Evolutionary conservation across 371 early-diverging fungal species (phyloP).

Genomic region (Apophysomyces ossiformis): DNA sequence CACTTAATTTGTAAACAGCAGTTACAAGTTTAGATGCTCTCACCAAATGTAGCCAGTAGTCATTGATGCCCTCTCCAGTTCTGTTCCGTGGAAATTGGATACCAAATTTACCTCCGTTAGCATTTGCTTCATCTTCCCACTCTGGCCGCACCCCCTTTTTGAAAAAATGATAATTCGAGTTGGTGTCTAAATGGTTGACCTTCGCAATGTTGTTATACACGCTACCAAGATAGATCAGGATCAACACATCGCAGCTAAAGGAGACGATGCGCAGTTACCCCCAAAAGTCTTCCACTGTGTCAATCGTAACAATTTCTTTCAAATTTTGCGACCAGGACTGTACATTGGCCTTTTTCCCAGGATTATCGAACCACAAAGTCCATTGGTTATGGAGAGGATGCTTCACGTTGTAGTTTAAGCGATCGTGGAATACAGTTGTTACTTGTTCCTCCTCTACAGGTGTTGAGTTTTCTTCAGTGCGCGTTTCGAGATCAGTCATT

Average conservation of each 20-base stretch:
- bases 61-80: constrained; percentile 75
- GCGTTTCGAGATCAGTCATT: constrained; percentile 11
- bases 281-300: constrained; percentile 97
- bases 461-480: not conserved
- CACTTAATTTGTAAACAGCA: not conserved
- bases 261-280: constrained; percentile 58
- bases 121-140: constrained; percentile 98
- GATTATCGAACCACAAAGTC: constrained; percentile 96
- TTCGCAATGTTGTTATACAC: constrained; percentile 85
- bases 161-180: constrained; percentile 95
- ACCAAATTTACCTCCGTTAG: constrained; percentile 95
- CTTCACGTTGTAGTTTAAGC: constrained; percentile 74
- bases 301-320: constrained; percentile 84
- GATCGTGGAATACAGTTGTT: constrained; percentile 44
- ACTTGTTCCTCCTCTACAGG: not conserved
- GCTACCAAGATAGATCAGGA: constrained; percentile 14
- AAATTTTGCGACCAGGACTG: constrained; percentile 88
- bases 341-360: constrained; percentile 74
- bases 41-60: constrained; percentile 85
- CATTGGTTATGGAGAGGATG: constrained; percentile 90
- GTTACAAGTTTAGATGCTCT: constrained; percentile 7
- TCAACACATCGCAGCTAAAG: constrained; percentile 2
- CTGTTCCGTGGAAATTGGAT: constrained; percentile 71
- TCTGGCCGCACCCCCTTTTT: constrained; percentile 93
- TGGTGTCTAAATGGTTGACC: constrained; percentile 72